Conservation (phyloP, 1,284 basidiomycete genomes). For the Apiotrichum siamense region DNA sequence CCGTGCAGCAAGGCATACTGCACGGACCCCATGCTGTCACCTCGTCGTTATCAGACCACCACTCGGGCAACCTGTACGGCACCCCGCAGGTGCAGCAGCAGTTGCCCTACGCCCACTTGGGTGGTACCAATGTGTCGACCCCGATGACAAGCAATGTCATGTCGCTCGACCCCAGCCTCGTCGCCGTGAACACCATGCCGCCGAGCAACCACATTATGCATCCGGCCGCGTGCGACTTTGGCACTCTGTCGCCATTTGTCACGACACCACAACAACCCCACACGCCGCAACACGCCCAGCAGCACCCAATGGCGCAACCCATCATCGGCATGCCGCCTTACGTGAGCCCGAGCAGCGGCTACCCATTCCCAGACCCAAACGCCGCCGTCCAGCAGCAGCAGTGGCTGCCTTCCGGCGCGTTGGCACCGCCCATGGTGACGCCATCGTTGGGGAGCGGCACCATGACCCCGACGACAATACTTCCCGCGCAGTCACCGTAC, state of each 20-base stretch:
- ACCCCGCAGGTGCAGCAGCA: background rate
- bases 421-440: background rate
- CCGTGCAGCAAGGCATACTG: background rate
- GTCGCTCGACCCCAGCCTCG: background rate
- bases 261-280: background rate
- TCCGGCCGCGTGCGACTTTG: conserved; percentile 3
- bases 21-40: background rate
- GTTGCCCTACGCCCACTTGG: background rate
- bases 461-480: background rate
- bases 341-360: background rate
- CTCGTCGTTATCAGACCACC: background rate
- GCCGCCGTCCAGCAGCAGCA: conserved; percentile 1
- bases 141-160: background rate
- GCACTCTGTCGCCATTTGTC: conserved; percentile 8
- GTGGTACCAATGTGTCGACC: background rate
- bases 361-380: background rate
- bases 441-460: background rate
- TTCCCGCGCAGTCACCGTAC: background rate
- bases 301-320: conserved; percentile 6
- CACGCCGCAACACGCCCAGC: background rate
- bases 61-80: background rate
- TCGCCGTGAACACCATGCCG: background rate
- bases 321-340: conserved; percentile 17
- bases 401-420: background rate
- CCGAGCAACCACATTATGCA: background rate